Evolutionary conservation across 192 early-diverging fungal genomes (phyloP).

Genomic region (Globomyces pollinis-pini): DNA sequence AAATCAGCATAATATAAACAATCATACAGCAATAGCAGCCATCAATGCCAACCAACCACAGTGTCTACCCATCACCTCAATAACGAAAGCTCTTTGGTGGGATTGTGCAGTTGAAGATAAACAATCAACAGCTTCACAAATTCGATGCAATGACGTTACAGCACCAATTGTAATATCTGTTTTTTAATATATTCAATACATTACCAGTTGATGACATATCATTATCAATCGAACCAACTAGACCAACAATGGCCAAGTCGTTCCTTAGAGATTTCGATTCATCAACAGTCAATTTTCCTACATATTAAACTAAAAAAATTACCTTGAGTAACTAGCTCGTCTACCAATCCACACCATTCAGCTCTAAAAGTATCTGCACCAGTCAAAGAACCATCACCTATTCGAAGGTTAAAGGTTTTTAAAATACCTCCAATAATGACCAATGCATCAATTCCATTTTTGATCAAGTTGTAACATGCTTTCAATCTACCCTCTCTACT

Average conservation of each 20-base stretch:
- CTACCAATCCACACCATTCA: constrained; percentile 82
- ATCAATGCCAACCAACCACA: constrained; percentile 86
- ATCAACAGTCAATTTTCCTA: constrained; percentile 45
- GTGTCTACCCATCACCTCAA: constrained; percentile 98
- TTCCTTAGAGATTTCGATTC: constrained; percentile 54
- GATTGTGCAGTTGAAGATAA: constrained; percentile 86
- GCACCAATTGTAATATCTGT: constrained; percentile 93
- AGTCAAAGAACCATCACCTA: constrained; percentile 91
- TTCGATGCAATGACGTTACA: constrained; percentile 83
- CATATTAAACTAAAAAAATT: constrained; percentile 3
- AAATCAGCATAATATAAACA: too few species aligned
- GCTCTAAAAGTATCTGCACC: constrained; percentile 85
- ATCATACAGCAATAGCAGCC: constrained; percentile 27
- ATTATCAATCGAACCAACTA: constrained; percentile 97
- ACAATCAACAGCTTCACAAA: constrained; percentile 92
- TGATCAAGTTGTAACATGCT: constrained; percentile 77
- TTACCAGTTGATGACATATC: constrained; percentile 55
- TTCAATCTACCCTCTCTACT: constrained; percentile 74
- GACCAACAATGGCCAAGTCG: constrained; percentile 84
- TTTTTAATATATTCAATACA: constrained; percentile 45
- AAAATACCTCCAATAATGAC: constrained; percentile 88
- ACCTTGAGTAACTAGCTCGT: constrained; percentile 60
- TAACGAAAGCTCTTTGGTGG: constrained; percentile 93
- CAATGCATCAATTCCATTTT: constrained; percentile 87
- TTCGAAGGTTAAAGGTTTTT: background rate